These are phyloP conservation scores for Grigorovia transvaalensis DNA, from an alignment of 805 yeast species.

Conservation along the genomic window DNA sequence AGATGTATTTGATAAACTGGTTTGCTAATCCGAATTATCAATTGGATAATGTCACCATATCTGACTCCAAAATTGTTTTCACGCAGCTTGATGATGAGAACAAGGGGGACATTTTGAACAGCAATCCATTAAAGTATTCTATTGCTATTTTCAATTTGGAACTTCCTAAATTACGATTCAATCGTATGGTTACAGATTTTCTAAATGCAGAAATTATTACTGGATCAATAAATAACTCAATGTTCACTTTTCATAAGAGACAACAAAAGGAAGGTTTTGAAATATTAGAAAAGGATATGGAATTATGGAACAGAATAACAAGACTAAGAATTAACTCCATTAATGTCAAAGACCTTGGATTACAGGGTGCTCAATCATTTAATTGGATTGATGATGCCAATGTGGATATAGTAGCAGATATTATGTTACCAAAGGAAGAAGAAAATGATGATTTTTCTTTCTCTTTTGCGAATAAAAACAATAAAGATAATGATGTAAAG, in stretches of 20 bases:
- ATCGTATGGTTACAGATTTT: constrained; percentile 52
- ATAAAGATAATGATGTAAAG: constrained; percentile 3
- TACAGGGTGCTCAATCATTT: constrained; percentile 34
- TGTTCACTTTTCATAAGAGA: constrained; percentile 68
- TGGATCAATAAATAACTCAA: constrained; percentile 64
- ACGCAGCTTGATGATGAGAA: constrained; percentile 13
- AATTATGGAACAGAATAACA: constrained; percentile 40
- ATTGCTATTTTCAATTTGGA: constrained; percentile 58
- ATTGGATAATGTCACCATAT: constrained; percentile 33
- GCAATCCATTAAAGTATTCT: constrained; percentile 14
- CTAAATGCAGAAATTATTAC: constrained; percentile 60
- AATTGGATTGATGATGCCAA: constrained; percentile 68
- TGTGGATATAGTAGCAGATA: constrained; percentile 60
- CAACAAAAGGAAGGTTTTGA: constrained; percentile 46
- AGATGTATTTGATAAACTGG: constrained; percentile 18
- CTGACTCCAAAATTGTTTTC: constrained; percentile 23
- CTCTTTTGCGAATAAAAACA: constrained; percentile 1
- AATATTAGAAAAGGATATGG: constrained; percentile 28
- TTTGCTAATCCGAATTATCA: constrained; percentile 32
- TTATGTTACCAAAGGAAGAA: constrained; percentile 53
- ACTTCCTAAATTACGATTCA: constrained; percentile 47
- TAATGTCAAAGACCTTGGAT: constrained; percentile 30
- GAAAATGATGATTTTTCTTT: constrained; percentile 10
- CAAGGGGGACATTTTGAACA: constrained; percentile 1
- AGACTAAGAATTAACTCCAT: constrained; percentile 35